Base-by-base conservation (phyloP, 805 yeast genomes). In the Alloascoidea hylecoeti region DNA sequence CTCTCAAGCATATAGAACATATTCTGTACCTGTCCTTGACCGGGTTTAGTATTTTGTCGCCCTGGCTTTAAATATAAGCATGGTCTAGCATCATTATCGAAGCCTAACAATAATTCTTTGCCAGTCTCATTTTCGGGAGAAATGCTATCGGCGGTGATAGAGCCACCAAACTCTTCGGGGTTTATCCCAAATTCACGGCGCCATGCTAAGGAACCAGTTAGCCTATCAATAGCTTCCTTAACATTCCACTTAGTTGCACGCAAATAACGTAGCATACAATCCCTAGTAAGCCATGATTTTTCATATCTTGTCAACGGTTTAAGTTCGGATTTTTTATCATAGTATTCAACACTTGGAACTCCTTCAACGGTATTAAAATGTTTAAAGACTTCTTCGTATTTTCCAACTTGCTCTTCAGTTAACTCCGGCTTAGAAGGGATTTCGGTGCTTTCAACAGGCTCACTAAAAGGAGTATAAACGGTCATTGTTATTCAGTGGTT, bases 1-100 rank as follows among this genome's bases (percentile, higher is more conserved):
- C 88, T 68, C 58, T 92, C 99, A 38, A 92, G 66, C 86, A 80
- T 80, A 61, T 68, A 89, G 4, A 92, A 96, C 54, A 92, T 64
- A 55, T 86, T 96, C 58, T 92, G 94, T n/a, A 92, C 96, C 54
- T 92, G 99, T 49, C 89, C 71, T 44, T 75, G 79, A 1, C 92
- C 73, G 2, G 92, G 75, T 51, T 84, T 83, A 13, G 99, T 92
- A 61, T 92, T 92, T 59, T 92, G 98, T 53, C 95, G 72, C 12
- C 97, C 97, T 0, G 95, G 94, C 56, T 83, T 81, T 54, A 92
- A 66, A 56, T 89, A 89, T 27, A 92, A 61, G 51, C 96, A 89
- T 3, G 98, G 97, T 53, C 99, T 73, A 16, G 79, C 70, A 50
- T 81, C 86, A 49, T 78, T 79, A 52, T 92, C 98, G 53, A 64